These are phyloP conservation scores for Phytophthora litchii DNA, from an alignment of 352 stramenopile genomes.

Conservation along the genomic window DNA sequence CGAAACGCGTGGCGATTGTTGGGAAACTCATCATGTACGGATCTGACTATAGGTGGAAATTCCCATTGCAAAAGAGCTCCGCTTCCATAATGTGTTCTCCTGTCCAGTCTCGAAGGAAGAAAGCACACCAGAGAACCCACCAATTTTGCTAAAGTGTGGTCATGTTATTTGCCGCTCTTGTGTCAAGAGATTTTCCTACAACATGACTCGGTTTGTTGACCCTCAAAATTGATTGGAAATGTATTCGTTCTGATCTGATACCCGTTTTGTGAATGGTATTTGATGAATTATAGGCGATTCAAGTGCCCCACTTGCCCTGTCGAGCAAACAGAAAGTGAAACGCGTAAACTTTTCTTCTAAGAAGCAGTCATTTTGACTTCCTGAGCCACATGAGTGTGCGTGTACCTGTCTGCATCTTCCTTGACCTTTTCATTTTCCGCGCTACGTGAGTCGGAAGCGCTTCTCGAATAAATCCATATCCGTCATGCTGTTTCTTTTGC, in stretches of 20 bases:
- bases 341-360: constrained; percentile 77
- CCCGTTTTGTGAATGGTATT: constrained; percentile 9
- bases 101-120: constrained; percentile 90
- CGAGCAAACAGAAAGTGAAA: constrained; percentile 81
- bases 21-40: constrained; percentile 4
- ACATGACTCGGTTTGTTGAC: constrained; percentile 68
- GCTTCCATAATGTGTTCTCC: constrained; percentile 89
- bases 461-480: constrained; percentile 53
- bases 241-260: constrained; percentile 1
- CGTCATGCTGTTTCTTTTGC: constrained; percentile 25
- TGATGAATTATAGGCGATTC: constrained; percentile 59
- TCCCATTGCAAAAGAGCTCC: constrained; percentile 76
- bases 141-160: constrained; percentile 87
- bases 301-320: constrained; percentile 89
- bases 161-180: constrained; percentile 86
- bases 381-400: constrained; percentile 8
- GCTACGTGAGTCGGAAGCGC: constrained; percentile 31
- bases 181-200: constrained; percentile 82
- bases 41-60: constrained; percentile 62
- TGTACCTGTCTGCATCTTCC: constrained; percentile 23
- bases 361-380: constrained; percentile 10
- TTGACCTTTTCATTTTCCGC: constrained; percentile 17
- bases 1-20: background rate
- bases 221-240: background rate
- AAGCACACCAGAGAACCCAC: constrained; percentile 81